These are phyloP conservation scores for Pyrenophora tritici-repentis DNA, from an alignment of 2,329 filamentous ascomycete species.

Conservation along the genomic window DNA sequence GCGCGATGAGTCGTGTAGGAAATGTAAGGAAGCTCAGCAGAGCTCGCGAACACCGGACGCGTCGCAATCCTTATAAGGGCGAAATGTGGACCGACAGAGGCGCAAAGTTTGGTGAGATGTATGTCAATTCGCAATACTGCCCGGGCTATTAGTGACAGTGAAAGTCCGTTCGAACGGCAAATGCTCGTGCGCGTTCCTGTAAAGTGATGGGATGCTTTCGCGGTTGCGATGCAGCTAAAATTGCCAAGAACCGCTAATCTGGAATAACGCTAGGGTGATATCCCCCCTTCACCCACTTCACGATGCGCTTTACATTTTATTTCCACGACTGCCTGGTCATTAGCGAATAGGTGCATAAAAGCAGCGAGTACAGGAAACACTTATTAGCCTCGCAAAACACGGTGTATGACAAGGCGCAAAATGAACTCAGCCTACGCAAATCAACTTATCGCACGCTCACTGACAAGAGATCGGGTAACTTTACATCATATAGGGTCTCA, in stretches of 20 bases:
- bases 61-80: constrained; percentile 26
- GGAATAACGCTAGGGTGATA: background rate
- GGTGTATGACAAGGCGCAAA: no score
- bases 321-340: background rate
- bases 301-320: background rate
- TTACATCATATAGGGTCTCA: background rate
- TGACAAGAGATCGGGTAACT: no score
- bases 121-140: constrained; percentile 7
- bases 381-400: no score
- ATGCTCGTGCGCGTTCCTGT: constrained; percentile 33
- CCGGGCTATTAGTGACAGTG: constrained; percentile 9
- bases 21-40: constrained; percentile 35
- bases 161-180: constrained; percentile 15
- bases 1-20: constrained; percentile 27
- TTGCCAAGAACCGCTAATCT: constrained; percentile 23
- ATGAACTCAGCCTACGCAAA: no score
- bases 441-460: no score
- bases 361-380: no score
- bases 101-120: constrained; percentile 3
- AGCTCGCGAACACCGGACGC: constrained; percentile 39
- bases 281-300: constrained; percentile 1
- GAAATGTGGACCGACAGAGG: constrained; percentile 1
- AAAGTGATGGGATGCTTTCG: constrained; percentile 28
- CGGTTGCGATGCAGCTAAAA: constrained; percentile 24
- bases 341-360: background rate